Percentiles rank a stretch among this genome's conserved stretches.
These are phyloP conservation scores for Metarhizium humberi DNA, from an alignment of 2,329 filamentous ascomycete genomes.

Conservation along the genomic window DNA sequence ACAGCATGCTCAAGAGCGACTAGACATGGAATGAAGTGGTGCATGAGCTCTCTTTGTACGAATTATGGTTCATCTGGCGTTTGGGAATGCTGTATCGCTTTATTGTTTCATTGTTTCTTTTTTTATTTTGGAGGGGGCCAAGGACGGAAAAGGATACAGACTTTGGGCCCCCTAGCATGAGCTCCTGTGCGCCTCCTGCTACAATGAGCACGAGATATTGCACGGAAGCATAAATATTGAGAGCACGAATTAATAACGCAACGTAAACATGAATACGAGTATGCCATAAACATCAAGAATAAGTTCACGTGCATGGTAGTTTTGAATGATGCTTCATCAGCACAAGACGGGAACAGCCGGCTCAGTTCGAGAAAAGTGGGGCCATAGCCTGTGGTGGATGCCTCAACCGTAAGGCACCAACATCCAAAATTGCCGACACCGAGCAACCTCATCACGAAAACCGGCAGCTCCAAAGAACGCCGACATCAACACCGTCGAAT, in stretches of 20 bases:
- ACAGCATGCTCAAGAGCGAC: constrained; percentile 95
- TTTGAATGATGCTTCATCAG: not conserved
- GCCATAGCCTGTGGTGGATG: constrained; percentile 20
- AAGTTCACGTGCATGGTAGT: not conserved
- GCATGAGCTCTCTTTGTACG: constrained; percentile 1
- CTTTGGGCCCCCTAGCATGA: not conserved
- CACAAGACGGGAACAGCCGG: not conserved
- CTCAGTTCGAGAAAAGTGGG: not conserved
- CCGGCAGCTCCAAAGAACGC: constrained; percentile 20
- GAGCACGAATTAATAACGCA: not conserved
- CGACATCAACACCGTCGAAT: constrained; percentile 17
- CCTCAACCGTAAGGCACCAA: constrained; percentile 31
- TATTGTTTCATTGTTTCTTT: not conserved
- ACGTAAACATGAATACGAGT: not conserved
- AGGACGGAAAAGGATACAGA: not conserved
- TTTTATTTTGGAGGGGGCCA: not conserved
- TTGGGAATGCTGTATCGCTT: constrained; percentile 8
- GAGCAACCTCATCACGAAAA: constrained; percentile 22
- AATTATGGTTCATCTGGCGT: constrained; percentile 13
- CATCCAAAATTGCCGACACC: constrained; percentile 32
- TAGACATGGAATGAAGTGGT: constrained; percentile 27
- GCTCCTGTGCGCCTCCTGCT: not conserved
- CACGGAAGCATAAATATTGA: not conserved
- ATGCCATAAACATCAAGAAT: not conserved
- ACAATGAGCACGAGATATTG: not conserved